phyloP scores from a whole-genome alignment of 2,329 filamentous ascomycete species.

The Fusarium buharicum region DNA sequence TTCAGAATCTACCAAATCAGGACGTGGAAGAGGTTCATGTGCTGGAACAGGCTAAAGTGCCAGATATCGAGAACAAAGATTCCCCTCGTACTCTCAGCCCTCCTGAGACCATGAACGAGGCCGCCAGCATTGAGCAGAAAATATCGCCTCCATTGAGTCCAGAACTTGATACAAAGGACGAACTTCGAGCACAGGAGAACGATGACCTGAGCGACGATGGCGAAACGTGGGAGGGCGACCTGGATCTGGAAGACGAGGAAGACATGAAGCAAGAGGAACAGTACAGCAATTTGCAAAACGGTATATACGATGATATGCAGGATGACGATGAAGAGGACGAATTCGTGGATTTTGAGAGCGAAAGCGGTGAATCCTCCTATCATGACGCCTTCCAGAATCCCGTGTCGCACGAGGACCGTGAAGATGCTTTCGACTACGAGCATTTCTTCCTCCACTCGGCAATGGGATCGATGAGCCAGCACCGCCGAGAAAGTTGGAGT shows the following conservation, averaged over 20 bases:
- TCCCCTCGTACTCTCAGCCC: not conserved
- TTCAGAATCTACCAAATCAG: constrained; percentile 2
- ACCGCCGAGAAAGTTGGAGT: constrained; percentile 55
- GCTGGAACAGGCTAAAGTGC: constrained; percentile 16
- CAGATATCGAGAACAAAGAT: constrained; percentile 20
- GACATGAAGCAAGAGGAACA: constrained; percentile 36
- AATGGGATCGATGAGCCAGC: constrained; percentile 77
- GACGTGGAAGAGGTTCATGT: constrained; percentile 10
- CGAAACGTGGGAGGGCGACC: constrained; percentile 28
- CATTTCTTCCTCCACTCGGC: constrained; percentile 95
- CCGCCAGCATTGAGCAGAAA: not conserved
- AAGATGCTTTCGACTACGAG: constrained; percentile 96
- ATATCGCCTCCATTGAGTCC: not conserved
- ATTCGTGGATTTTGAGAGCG: constrained; percentile 61
- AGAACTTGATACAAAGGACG: constrained; percentile 33
- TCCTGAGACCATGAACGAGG: constrained; percentile 4
- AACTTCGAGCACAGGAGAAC: constrained; percentile 4
- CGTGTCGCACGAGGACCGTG: constrained; percentile 87
- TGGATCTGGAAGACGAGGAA: constrained; percentile 15
- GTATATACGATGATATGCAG: constrained; percentile 39
- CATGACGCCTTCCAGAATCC: constrained; percentile 69
- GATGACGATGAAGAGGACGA: constrained; percentile 51
- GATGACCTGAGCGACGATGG: constrained; percentile 51
- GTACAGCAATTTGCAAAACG: constrained; percentile 33
- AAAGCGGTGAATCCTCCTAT: constrained; percentile 72